Base-by-base conservation (phyloP, 106 monocot species). In the Phalaenopsis equestris region DNA sequence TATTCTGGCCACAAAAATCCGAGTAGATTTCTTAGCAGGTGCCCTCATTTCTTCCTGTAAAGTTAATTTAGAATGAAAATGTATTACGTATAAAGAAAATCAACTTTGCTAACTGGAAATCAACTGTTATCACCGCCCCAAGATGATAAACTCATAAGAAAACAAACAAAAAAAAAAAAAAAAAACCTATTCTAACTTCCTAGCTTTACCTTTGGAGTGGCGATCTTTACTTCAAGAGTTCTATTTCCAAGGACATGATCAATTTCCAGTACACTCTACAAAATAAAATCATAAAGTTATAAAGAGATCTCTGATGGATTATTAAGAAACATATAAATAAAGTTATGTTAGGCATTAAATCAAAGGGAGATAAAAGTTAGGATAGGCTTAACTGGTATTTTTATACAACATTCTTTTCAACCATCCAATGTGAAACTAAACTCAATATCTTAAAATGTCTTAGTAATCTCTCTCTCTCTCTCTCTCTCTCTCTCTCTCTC, bases 1-100 rank as follows among this genome's bases (percentile, higher is more conserved):
- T 42, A 99, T 99, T 79, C 92, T 89, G n/a, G 99, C 99, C 56
- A 99, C 94, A 91, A 99, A 99, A 82, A 99, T 95, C 55, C 99
- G 81, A 52, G 94, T 99, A 67, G 88, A 90, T 77, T 99, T 99
- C 76, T 95, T 99, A 43, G 79, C 78, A 42, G 90, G 81, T 55
- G 41, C 70, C 75, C 86, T 94, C 99, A 99, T 99, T 88, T 99
- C 95, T 85, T 99, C 99, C 99, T 99, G 82, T 23, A 79, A 49
- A n/a, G 12, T 76, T 11, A 36, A 76, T 48, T 46, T 8, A 47
- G 49, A 10, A 76, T 21, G 8, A 2, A 5, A 43, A 45, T 6
- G 12, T 19, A 56, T 55, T 8, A 47, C 2, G 17, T 15, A 2
- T 12, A 78, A 77, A 55, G 41, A 73, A 67, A 83, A 23, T 18